phyloP scores from a whole-genome alignment of 306 rosid species.

The Sophora flavescens region DNA sequence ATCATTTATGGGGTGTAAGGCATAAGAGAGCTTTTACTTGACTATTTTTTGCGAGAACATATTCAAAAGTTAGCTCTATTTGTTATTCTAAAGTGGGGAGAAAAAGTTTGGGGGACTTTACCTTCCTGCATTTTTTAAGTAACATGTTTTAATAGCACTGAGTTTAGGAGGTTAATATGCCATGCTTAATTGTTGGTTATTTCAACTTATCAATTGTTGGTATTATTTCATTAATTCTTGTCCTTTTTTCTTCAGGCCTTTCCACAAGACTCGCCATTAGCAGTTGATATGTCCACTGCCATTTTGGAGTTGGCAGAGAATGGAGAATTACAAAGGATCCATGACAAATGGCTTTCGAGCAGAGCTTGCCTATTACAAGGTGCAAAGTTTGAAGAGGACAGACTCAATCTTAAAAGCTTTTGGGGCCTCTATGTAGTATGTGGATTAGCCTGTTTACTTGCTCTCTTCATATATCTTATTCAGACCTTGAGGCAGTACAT shows the following conservation, averaged over 20 bases:
- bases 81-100: not conserved
- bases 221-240: not conserved
- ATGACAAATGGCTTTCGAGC: constrained; percentile 90
- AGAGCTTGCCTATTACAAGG: constrained; percentile 78
- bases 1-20: not conserved
- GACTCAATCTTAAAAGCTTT: constrained; percentile 79
- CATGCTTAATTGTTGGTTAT: constrained; percentile 3
- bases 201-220: not conserved
- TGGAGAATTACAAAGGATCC: constrained; percentile 94
- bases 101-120: not conserved
- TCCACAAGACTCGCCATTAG: constrained; percentile 85
- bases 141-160: not conserved
- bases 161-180: not conserved
- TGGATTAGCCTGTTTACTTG: constrained; percentile 78
- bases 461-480: constrained; percentile 69
- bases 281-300: constrained; percentile 90
- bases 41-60: not conserved
- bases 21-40: not conserved
- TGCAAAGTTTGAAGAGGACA: constrained; percentile 78
- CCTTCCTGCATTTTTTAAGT: not conserved
- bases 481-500: constrained; percentile 72
- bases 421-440: constrained; percentile 82
- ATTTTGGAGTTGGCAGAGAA: constrained; percentile 78
- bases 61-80: constrained; percentile 9
- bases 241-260: constrained; percentile 72